Evolutionary conservation across 2,329 filamentous ascomycete genomes (phyloP).

Genomic region (Drechslerella coelobrocha): DNA sequence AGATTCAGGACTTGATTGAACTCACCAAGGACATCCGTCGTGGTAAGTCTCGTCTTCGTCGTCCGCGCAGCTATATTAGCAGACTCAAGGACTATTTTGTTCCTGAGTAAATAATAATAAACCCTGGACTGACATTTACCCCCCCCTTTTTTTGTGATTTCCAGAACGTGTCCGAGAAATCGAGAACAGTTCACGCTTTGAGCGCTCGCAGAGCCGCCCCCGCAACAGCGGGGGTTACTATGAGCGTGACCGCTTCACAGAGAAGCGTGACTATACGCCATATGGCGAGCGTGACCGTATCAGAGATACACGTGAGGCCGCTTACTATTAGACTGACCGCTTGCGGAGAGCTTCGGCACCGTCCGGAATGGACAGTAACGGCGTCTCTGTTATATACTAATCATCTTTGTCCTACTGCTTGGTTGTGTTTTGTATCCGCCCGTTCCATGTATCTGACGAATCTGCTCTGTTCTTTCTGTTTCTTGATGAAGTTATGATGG

Average conservation of each 20-base stretch:
- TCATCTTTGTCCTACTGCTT: slow-evolving; percentile 7
- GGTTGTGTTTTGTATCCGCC: background rate
- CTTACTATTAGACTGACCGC: slow-evolving; percentile 33
- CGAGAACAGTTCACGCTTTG: slow-evolving; percentile 33
- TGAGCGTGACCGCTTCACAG: slow-evolving; percentile 43
- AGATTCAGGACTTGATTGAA: slow-evolving; percentile 82
- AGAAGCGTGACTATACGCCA: slow-evolving; percentile 49
- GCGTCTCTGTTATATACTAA: slow-evolving; percentile 23
- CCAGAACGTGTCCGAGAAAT: slow-evolving; percentile 49
- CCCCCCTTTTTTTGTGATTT: slow-evolving; percentile 1
- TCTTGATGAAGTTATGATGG: slow-evolving; percentile 49
- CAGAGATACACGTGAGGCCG: slow-evolving; percentile 48
- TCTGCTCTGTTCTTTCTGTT: background rate
- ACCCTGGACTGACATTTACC: slow-evolving; percentile 23
- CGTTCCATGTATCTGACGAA: slow-evolving; percentile 32
- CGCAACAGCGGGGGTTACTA: slow-evolving; percentile 44
- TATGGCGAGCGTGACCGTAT: slow-evolving; percentile 48
- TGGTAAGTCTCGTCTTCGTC: slow-evolving; percentile 55
- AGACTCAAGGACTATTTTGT: slow-evolving; percentile 22
- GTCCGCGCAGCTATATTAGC: slow-evolving; percentile 16
- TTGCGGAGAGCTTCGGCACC: background rate
- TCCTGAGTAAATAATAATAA: background rate
- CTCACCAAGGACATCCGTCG: slow-evolving; percentile 81
- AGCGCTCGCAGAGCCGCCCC: slow-evolving; percentile 44
- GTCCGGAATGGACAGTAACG: background rate